Evolutionary conservation across 2,329 filamentous ascomycete genomes (phyloP).

Genomic region (Pseudogymnoascus sp.): DNA sequence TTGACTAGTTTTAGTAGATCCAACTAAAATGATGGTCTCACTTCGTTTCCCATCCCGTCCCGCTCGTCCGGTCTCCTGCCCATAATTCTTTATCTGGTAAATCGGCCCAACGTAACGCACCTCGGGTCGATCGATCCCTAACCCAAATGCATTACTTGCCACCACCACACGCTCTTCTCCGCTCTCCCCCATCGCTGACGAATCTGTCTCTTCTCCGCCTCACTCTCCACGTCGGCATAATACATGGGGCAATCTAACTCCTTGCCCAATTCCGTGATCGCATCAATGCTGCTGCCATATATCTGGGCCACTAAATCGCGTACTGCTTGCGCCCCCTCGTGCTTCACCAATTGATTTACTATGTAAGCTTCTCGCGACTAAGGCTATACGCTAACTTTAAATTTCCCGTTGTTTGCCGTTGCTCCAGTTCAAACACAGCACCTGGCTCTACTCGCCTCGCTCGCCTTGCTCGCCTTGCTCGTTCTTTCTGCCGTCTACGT

Average conservation of each 20-base stretch:
- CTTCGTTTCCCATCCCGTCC: not conserved
- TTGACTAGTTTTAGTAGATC: too few species aligned
- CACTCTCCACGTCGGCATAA: not conserved
- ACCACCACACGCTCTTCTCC: not conserved
- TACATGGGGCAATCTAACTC: not conserved
- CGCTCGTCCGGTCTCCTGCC: not conserved
- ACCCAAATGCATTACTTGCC: not conserved
- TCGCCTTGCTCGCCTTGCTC: too few species aligned
- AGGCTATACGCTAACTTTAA: too few species aligned
- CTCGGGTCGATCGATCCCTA: not conserved
- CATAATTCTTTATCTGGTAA: not conserved
- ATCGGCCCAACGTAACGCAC: not conserved
- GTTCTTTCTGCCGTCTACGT: too few species aligned
- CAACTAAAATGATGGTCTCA: not conserved
- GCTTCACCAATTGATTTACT: too few species aligned
- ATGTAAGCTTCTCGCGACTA: too few species aligned
- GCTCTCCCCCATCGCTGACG: not conserved
- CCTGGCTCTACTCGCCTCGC: too few species aligned
- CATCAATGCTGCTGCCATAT: not conserved
- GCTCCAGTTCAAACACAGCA: too few species aligned
- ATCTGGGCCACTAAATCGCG: too few species aligned
- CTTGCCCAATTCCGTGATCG: not conserved
- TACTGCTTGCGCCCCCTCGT: too few species aligned
- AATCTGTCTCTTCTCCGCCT: not conserved
- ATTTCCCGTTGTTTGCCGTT: too few species aligned